These are phyloP conservation scores for Agaricales sp. DNA, from an alignment of 1,284 basidiomycete species.

Conservation along the genomic window DNA sequence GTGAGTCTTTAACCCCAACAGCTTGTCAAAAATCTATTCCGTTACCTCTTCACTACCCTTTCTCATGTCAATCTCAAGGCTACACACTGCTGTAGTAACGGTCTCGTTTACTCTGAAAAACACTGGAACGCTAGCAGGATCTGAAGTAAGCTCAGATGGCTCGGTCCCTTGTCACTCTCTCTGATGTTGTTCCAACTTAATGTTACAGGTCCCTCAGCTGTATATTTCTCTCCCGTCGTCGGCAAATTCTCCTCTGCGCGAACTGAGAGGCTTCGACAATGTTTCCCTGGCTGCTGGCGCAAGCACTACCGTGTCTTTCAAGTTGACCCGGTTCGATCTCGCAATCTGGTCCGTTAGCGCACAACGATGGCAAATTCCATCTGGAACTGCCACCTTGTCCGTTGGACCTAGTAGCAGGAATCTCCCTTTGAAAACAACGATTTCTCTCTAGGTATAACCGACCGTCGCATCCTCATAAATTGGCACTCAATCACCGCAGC, in stretches of 20 bases:
- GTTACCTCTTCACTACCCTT: too few species aligned
- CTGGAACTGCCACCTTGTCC: conserved; percentile 30
- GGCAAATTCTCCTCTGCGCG: conserved; percentile 30
- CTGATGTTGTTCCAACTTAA: conserved; percentile 5
- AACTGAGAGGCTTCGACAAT: conserved; percentile 42
- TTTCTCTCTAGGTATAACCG: not conserved
- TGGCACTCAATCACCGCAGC: too few species aligned
- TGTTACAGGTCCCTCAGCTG: conserved; percentile 34
- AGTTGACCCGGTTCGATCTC: conserved; percentile 20
- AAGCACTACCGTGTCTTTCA: conserved; percentile 27
- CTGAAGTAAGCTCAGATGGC: conserved; percentile 26
- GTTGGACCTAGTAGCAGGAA: conserved; percentile 39
- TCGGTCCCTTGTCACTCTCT: not conserved
- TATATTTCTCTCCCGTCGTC: conserved; percentile 36
- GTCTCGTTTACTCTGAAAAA: conserved; percentile 37
- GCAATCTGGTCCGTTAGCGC: conserved; percentile 30
- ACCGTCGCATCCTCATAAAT: too few species aligned
- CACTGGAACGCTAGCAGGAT: conserved; percentile 32
- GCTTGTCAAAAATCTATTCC: not conserved
- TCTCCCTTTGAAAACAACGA: conserved; percentile 25
- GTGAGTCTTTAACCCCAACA: conserved; percentile 21
- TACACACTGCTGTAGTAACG: conserved; percentile 33
- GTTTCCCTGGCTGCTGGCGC: conserved; percentile 30
- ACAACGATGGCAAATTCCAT: conserved; percentile 35
- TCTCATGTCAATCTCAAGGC: conserved; percentile 17